Evolutionary conservation across 768 basidiomycete genomes (phyloP), one percentile per base, ranked within the genome.

Genomic region (Ramaria rubella): DNA sequence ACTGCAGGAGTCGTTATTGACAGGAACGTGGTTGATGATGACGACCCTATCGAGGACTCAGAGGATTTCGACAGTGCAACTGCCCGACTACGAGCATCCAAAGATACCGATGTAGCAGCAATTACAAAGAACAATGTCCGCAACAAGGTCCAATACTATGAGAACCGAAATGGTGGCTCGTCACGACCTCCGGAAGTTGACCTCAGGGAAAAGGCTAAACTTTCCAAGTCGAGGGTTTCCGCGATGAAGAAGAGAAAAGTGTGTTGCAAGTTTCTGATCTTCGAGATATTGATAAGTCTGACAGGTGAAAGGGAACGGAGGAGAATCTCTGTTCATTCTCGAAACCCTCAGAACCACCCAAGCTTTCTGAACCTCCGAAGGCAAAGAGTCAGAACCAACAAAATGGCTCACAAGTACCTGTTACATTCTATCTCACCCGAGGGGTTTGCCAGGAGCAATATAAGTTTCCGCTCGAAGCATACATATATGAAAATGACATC

Each of bases 21-120:
- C n/a, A n/a, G n/a, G n/a, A n/a, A n/a, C n/a, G n/a, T 11, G 36
- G n/a, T 11, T 4, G 19, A 31, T 36, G 15, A 19, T 12, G 14
- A n/a, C 0, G 44, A 56, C 23, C 54, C 54, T 26, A 56, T 56
- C 31, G 55, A 56, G 23, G 36, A 56, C 31, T 9, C 45, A 17
- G 55, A 56, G 6, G 55, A 56, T 12, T 46, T 38, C 19, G 55
- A 56, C 44, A 54, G 26, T 19, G 19, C 21, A 27, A n/a, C 29
- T 12, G 21, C 27, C 19, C 31, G 19, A 30, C 27, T 26, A 17
- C n/a, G n/a, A 55, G n/a, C 53, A 21, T 8, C 11, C 4, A 43
- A 14, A 17, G 23, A 46, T 14, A 50, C 49, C 49, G 24, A 8
- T 19, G 30, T 31, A 24, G 12, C 31, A 5, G 11, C 29, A 31